Conservation (phyloP, 2,329 filamentous ascomycete species). For the Diaporthe velutina region DNA sequence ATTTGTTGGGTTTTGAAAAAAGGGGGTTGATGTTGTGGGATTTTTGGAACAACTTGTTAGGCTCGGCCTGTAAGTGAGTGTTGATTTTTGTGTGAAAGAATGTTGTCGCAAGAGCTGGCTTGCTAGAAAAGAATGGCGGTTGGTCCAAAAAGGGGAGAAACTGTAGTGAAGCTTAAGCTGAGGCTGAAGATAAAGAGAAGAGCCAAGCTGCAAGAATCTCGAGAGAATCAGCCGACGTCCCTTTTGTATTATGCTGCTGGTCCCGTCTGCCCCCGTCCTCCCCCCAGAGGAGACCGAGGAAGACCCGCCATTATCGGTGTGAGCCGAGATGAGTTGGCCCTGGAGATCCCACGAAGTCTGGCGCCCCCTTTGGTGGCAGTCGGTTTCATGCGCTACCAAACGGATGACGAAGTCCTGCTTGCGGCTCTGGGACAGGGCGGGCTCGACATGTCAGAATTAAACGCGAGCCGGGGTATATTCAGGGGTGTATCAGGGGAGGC, state of each 20-base stretch:
- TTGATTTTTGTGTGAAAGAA: constrained; percentile 27
- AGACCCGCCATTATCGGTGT: constrained; percentile 27
- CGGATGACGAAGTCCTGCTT: constrained; percentile 29
- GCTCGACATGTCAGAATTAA: constrained; percentile 27
- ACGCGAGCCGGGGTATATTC: constrained; percentile 23
- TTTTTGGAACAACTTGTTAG: constrained; percentile 32
- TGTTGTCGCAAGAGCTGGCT: constrained; percentile 39
- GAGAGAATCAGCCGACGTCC: constrained; percentile 1
- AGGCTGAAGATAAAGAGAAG: constrained; percentile 35
- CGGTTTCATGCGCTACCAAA: constrained; percentile 23
- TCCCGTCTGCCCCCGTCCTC: neutral
- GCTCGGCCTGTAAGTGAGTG: constrained; percentile 39
- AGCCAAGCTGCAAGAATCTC: neutral
- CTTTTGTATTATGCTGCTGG: constrained; percentile 30
- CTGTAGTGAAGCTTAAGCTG: constrained; percentile 35
- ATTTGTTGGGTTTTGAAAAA: neutral
- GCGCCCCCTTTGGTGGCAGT: neutral
- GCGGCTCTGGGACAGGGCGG: constrained; percentile 19
- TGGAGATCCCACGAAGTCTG: constrained; percentile 6
- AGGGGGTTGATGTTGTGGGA: neutral
- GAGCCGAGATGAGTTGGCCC: constrained; percentile 38
- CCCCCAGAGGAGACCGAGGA: neutral
- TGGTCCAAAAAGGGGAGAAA: constrained; percentile 36
- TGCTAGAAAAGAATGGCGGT: constrained; percentile 40
- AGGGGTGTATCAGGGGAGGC: constrained; percentile 12